A percentile compares a stretch with the other conserved stretches of the same genome.
phyloP scores from a whole-genome alignment of 2,329 filamentous ascomycete genomes.

The Drechslerella dactyloides region DNA sequence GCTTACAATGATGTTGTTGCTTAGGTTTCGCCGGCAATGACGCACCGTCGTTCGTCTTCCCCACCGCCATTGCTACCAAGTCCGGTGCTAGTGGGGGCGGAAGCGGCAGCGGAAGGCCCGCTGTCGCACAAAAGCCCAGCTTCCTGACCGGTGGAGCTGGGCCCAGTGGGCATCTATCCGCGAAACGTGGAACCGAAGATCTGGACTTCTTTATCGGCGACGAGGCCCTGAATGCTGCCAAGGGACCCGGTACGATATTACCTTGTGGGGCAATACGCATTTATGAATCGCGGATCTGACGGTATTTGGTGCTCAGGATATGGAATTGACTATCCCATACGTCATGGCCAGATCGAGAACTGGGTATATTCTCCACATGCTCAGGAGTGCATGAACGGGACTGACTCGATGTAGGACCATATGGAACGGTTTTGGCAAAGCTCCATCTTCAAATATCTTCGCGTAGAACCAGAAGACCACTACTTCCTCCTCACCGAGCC shows the following conservation, averaged over 20 bases:
- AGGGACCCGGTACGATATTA: slow-evolving; percentile 72
- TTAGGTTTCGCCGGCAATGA: slow-evolving; percentile 98
- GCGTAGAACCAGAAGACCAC: slow-evolving; percentile 97
- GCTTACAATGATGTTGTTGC: slow-evolving; percentile 3
- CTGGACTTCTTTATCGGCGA: slow-evolving; percentile 99
- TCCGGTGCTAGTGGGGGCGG: slow-evolving; percentile 71
- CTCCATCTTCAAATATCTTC: slow-evolving; percentile 99
- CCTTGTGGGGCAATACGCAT: neutral
- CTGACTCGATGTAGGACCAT: slow-evolving; percentile 73
- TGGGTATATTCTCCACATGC: slow-evolving; percentile 69
- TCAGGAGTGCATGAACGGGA: neutral
- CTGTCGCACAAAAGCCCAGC: slow-evolving; percentile 91
- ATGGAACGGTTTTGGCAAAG: slow-evolving; percentile 99
- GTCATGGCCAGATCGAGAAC: slow-evolving; percentile 98
- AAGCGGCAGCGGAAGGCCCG: slow-evolving; percentile 82
- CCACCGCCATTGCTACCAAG: slow-evolving; percentile 97
- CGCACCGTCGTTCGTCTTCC: slow-evolving; percentile 98
- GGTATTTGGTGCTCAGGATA: slow-evolving; percentile 69
- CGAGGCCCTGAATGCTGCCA: slow-evolving; percentile 83
- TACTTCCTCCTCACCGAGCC: slow-evolving; percentile 98
- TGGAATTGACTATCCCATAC: slow-evolving; percentile 94
- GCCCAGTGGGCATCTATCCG: slow-evolving; percentile 78
- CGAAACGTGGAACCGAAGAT: slow-evolving; percentile 95
- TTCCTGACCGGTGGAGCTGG: slow-evolving; percentile 92
- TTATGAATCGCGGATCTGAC: slow-evolving; percentile 2